Conservation (phyloP, 1,139 yeast genomes). For the Candida pseudoviswanathii region DNA sequence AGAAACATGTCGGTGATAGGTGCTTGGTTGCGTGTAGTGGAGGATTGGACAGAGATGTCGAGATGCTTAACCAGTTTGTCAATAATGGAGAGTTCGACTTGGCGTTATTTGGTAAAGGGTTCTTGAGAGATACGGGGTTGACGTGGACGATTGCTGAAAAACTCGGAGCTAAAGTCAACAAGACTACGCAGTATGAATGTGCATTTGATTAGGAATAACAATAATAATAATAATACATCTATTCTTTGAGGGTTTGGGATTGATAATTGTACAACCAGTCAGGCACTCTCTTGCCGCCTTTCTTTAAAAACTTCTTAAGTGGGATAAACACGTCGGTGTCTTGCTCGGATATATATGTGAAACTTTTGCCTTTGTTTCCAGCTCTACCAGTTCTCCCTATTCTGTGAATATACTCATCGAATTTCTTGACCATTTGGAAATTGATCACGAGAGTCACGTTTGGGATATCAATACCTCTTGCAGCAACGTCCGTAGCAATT, state of each 20-base stretch:
- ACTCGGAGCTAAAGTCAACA: conserved; percentile 39
- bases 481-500: conserved; percentile 95
- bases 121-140: conserved; percentile 49
- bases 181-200: conserved; percentile 16
- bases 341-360: conserved; percentile 62
- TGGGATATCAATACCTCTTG: conserved; percentile 92
- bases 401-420: conserved; percentile 88
- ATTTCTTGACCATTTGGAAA: conserved; percentile 75
- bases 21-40: conserved; percentile 51
- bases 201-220: conserved; percentile 3
- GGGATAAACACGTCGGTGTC: conserved; percentile 58
- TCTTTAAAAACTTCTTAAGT: conserved; percentile 51
- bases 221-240: background rate
- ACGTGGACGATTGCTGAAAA: conserved; percentile 51
- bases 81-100: conserved; percentile 47
- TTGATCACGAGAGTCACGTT: conserved; percentile 83
- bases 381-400: conserved; percentile 98
- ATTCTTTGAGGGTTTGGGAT: conserved; percentile 16
- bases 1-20: conserved; percentile 42
- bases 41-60: conserved; percentile 30
- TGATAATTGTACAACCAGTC: conserved; percentile 49
- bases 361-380: conserved; percentile 74
- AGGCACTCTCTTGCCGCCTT: conserved; percentile 52
- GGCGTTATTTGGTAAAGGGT: conserved; percentile 45
- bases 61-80: conserved; percentile 37